These are phyloP conservation scores for Irpex sp. DNA, from an alignment of 1,284 basidiomycete genomes.

Conservation along the genomic window DNA sequence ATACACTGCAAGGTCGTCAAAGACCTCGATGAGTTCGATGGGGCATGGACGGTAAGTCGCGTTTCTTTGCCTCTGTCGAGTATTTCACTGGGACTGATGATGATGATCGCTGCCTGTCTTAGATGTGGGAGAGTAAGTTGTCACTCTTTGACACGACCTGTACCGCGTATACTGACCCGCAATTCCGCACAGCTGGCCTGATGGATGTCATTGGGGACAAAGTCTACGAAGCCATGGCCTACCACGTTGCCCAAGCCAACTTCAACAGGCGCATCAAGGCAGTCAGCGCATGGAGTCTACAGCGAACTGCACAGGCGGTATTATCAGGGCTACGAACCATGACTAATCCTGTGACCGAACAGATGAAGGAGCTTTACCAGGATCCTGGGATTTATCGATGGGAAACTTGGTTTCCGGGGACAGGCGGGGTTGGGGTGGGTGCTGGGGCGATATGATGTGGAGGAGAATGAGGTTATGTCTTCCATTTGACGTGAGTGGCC, in stretches of 20 bases:
- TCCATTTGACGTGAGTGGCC: too few relatives aligned
- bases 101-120: conserved; percentile 7
- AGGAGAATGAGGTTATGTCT: not conserved
- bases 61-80: not conserved
- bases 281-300: conserved; percentile 79
- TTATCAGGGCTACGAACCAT: conserved; percentile 54
- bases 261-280: conserved; percentile 84
- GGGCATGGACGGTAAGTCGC: conserved; percentile 77
- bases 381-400: conserved; percentile 17
- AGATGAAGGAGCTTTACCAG: conserved; percentile 38
- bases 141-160: not conserved
- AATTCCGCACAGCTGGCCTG: conserved; percentile 54
- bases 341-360: conserved; percentile 48
- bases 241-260: conserved; percentile 84
- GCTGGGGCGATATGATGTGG: not conserved
- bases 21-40: conserved; percentile 78
- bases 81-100: conserved; percentile 16
- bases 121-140: conserved; percentile 87
- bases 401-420: conserved; percentile 15
- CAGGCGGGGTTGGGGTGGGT: not conserved
- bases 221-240: conserved; percentile 86
- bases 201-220: conserved; percentile 79
- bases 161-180: conserved; percentile 6
- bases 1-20: conserved; percentile 85
- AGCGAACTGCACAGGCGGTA: conserved; percentile 65